phyloP scores from a whole-genome alignment of 2,329 filamentous ascomycete species.

The Colletotrichum liriopes region DNA sequence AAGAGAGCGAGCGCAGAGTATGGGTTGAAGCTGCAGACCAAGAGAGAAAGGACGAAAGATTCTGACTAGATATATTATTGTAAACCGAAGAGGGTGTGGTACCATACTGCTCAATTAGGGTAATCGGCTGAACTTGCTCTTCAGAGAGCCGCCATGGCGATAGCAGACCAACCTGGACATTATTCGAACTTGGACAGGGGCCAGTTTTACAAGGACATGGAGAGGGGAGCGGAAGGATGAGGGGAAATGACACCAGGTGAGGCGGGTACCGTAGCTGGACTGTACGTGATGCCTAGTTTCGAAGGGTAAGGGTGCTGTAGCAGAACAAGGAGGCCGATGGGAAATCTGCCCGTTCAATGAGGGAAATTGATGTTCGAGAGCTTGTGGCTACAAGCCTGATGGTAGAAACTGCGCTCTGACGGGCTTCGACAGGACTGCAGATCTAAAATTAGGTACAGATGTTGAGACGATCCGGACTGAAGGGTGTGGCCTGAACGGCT shows the following conservation, averaged over 20 bases:
- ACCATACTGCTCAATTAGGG: background rate
- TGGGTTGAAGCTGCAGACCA: background rate
- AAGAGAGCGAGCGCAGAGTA: background rate
- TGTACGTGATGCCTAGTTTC: constrained; percentile 1
- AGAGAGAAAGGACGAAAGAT: constrained; percentile 14
- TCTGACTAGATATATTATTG: constrained; percentile 26
- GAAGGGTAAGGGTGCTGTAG: background rate
- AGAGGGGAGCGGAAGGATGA: too few species aligned
- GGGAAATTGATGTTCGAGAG: background rate
- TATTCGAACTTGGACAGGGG: constrained; percentile 12
- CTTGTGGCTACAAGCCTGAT: background rate
- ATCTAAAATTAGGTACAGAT: constrained; percentile 34
- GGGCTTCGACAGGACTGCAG: constrained; percentile 14
- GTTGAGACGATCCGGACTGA: constrained; percentile 33
- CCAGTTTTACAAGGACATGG: constrained; percentile 15
- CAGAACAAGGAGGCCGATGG: background rate
- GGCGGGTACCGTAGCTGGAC: background rate
- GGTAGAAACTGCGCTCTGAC: constrained; percentile 25
- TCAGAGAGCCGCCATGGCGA: background rate
- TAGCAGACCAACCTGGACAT: background rate
- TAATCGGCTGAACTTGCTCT: constrained; percentile 12
- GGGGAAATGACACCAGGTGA: background rate
- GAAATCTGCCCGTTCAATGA: background rate
- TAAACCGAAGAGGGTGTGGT: background rate
- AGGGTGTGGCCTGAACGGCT: background rate